These are phyloP conservation scores for Kwoniella bestiolae DNA, from an alignment of 768 basidiomycete genomes.

Conservation along the genomic window DNA sequence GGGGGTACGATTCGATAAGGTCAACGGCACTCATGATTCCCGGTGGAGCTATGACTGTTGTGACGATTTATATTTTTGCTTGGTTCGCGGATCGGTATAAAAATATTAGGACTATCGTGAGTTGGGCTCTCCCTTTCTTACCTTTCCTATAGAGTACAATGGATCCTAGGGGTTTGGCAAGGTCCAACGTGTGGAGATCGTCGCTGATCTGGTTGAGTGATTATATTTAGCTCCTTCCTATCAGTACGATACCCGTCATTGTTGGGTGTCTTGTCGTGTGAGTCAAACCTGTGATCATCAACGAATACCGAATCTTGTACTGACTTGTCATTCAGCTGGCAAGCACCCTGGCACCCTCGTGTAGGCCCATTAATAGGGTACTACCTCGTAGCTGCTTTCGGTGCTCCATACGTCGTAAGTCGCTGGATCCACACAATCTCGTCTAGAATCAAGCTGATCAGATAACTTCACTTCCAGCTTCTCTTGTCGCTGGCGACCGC, in stretches of 20 bases:
- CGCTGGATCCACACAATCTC: neutral
- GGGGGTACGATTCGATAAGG: constrained; percentile 52
- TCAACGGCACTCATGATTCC: constrained; percentile 54
- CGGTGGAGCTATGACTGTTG: constrained; percentile 54
- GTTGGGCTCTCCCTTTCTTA: constrained; percentile 5
- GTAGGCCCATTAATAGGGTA: constrained; percentile 56
- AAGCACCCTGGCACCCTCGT: constrained; percentile 50
- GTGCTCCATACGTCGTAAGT: constrained; percentile 19
- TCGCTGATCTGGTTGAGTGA: neutral
- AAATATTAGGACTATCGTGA: constrained; percentile 51
- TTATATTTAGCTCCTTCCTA: constrained; percentile 39
- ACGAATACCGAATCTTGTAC: no score
- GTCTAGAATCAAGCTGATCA: neutral
- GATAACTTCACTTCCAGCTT: constrained; percentile 25
- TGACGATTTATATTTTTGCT: constrained; percentile 53
- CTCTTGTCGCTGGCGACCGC: constrained; percentile 48
- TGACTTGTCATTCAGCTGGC: constrained; percentile 31
- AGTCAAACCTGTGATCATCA: no score
- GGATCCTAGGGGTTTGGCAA: no score
- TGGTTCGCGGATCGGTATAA: constrained; percentile 47
- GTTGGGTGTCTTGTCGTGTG: constrained; percentile 50
- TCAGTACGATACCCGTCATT: constrained; percentile 56
- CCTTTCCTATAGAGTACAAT: no score
- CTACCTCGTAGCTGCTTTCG: constrained; percentile 46
- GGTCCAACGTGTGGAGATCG: neutral